phyloP scores from a whole-genome alignment of 805 yeast genomes.

The Yamadazyma phyllophila region DNA sequence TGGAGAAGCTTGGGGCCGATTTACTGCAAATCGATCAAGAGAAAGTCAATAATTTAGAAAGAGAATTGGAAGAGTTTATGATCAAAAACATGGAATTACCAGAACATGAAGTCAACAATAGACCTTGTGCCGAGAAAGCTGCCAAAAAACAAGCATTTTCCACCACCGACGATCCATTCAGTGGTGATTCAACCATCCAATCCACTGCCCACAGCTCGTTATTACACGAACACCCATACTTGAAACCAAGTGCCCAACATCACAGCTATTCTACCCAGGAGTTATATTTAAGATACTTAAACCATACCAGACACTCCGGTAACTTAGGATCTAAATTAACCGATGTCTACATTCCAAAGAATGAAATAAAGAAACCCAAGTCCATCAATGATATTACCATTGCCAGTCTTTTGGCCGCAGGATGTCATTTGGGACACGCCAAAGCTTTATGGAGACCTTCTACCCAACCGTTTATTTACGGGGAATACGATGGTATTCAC shows the following conservation, averaged over 20 bases:
- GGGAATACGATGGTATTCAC: slow-evolving; percentile 87
- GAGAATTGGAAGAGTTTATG: slow-evolving; percentile 40
- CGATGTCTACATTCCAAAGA: slow-evolving; percentile 67
- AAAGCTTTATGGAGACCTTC: slow-evolving; percentile 72
- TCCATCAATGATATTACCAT: slow-evolving; percentile 58
- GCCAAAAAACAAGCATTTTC: slow-evolving; percentile 1
- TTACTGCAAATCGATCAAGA: slow-evolving; percentile 26
- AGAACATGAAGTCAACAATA: slow-evolving; percentile 21
- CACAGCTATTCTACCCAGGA: slow-evolving; percentile 78
- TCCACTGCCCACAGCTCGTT: slow-evolving; percentile 33
- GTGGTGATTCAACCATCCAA: slow-evolving; percentile 15
- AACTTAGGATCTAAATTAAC: slow-evolving; percentile 62
- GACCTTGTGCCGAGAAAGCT: slow-evolving; percentile 32
- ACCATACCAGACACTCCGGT: slow-evolving; percentile 55
- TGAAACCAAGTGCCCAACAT: slow-evolving; percentile 56
- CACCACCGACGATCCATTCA: slow-evolving; percentile 1
- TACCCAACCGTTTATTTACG: slow-evolving; percentile 83
- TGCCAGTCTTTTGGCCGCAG: slow-evolving; percentile 78
- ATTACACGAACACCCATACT: slow-evolving; percentile 51
- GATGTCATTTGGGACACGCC: slow-evolving; percentile 94
- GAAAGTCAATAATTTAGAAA: slow-evolving; percentile 39
- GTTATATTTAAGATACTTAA: slow-evolving; percentile 67
- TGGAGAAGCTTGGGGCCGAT: slow-evolving; percentile 29
- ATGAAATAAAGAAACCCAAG: slow-evolving; percentile 60
- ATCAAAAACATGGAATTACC: slow-evolving; percentile 33